phyloP scores from a whole-genome alignment of 2,329 filamentous ascomycete species.

The Calonectria pauciramosa region DNA sequence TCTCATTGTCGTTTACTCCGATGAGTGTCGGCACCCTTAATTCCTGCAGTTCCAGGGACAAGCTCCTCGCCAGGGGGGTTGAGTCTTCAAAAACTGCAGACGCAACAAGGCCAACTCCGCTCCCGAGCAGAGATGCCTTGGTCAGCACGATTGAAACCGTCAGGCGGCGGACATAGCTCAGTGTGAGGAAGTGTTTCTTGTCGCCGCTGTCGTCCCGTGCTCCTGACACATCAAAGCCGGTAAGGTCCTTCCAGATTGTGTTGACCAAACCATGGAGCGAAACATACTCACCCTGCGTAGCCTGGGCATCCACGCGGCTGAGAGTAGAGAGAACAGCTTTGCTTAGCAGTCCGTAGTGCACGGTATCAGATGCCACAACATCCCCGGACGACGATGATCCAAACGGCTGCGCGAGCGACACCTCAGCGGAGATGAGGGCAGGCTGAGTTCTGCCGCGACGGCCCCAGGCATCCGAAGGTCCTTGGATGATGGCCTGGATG shows the following conservation, averaged over 20 bases:
- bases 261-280: conserved; percentile 48
- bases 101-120: conserved; percentile 67
- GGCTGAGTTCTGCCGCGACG: conserved; percentile 72
- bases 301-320: conserved; percentile 41
- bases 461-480: conserved; percentile 78
- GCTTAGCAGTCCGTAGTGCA: conserved; percentile 81
- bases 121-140: conserved; percentile 78
- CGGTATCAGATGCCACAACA: conserved; percentile 75
- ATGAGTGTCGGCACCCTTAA: conserved; percentile 77
- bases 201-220: conserved; percentile 11
- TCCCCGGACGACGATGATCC: conserved; percentile 70
- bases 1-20: conserved; percentile 80
- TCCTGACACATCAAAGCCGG: conserved; percentile 39
- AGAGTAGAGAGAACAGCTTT: conserved; percentile 72
- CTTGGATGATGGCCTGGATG: conserved; percentile 68
- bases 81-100: conserved; percentile 57
- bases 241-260: conserved; percentile 51
- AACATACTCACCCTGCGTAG: conserved; percentile 10
- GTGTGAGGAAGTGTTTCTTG: conserved; percentile 48
- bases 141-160: conserved; percentile 70
- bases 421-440: conserved; percentile 69
- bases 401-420: conserved; percentile 71
- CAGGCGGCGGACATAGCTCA: conserved; percentile 58
- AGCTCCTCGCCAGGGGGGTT: conserved; percentile 43
- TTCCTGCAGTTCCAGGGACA: conserved; percentile 64